Conservation (phyloP, 257 asterid species). For the Anisodus tanguticus region DNA sequence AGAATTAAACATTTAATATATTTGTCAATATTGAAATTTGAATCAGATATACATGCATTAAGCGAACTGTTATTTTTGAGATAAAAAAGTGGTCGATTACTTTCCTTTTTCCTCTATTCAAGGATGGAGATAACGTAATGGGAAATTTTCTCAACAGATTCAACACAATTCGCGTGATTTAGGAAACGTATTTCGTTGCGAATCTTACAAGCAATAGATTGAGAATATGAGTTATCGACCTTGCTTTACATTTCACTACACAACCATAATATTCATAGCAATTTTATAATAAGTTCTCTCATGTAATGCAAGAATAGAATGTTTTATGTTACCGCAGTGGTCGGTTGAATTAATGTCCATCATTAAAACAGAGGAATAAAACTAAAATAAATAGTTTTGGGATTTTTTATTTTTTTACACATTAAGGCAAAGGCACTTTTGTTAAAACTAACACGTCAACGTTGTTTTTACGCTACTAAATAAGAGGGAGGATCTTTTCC, state of each 20-base stretch:
- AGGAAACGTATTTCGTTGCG: background rate
- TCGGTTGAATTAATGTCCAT: background rate
- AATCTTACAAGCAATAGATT: background rate
- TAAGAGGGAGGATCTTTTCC: background rate
- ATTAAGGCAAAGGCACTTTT: background rate
- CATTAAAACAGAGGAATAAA: background rate
- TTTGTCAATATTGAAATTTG: background rate
- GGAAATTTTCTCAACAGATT: background rate
- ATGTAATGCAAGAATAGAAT: conserved; percentile 3
- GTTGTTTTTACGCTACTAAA: background rate
- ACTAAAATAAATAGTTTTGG: background rate
- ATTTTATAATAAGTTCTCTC: background rate
- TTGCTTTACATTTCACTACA: background rate
- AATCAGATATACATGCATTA: background rate
- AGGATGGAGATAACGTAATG: background rate
- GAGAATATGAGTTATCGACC: background rate
- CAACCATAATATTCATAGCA: background rate
- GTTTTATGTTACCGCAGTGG: background rate
- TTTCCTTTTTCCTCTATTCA: background rate
- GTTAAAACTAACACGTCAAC: background rate
- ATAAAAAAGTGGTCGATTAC: background rate
- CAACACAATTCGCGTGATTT: background rate
- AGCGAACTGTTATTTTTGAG: background rate
- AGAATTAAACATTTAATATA: no score
- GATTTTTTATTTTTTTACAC: background rate